A percentile compares a stretch with the other conserved stretches of the same genome.
Conservation (phyloP, 371 early-diverging fungal genomes). For the Lichtheimia ornata region DNA sequence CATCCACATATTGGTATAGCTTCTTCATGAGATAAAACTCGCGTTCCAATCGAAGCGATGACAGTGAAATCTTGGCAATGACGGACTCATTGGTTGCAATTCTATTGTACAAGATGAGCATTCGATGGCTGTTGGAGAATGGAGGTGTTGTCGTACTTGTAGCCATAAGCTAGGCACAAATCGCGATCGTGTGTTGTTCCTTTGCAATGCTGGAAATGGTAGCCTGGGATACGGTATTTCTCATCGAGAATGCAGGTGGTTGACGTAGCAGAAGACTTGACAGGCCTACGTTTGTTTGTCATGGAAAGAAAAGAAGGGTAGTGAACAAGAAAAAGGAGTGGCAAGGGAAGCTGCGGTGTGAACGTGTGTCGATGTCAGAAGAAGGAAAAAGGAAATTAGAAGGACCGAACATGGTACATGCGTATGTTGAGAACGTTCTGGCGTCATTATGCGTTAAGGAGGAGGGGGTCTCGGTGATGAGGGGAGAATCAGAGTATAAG, state of each 20-base stretch:
- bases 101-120: neutral
- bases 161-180: conserved; percentile 38
- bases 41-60: conserved; percentile 35
- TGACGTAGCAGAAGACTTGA: neutral
- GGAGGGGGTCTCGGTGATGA: too few relatives aligned
- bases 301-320: too few relatives aligned
- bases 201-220: conserved; percentile 31
- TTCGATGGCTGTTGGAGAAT: neutral
- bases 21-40: conserved; percentile 43
- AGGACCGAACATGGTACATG: too few relatives aligned
- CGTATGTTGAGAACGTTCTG: too few relatives aligned
- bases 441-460: too few relatives aligned
- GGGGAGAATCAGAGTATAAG: too few relatives aligned
- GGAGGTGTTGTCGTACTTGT: conserved; percentile 22
- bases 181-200: conserved; percentile 37
- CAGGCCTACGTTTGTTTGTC: too few relatives aligned
- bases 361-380: too few relatives aligned
- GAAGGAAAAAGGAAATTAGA: too few relatives aligned
- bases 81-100: conserved; percentile 24
- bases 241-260: neutral
- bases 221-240: conserved; percentile 38
- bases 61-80: conserved; percentile 37
- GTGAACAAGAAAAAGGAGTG: too few relatives aligned
- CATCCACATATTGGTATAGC: conserved; percentile 25
- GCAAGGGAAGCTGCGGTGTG: too few relatives aligned